Percentiles rank a stretch among this genome's conserved stretches.
Evolutionary conservation across 2,329 filamentous ascomycete species (phyloP).

Genomic region (Arthrinium phaeospermum): DNA sequence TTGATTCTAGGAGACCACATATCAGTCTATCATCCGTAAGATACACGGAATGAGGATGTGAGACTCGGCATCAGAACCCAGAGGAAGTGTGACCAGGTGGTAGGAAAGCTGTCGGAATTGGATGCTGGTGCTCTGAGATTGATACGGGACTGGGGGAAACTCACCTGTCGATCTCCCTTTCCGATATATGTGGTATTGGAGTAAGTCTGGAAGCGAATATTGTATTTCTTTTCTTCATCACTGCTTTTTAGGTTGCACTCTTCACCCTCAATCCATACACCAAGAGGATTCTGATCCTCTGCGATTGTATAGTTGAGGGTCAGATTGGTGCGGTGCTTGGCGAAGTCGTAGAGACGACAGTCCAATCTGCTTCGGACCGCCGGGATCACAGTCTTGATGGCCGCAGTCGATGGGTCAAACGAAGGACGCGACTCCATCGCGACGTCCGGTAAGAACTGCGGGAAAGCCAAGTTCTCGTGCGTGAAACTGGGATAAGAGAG

Average conservation of each 20-base stretch:
- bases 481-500: conserved; percentile 44
- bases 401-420: not conserved
- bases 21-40: not conserved
- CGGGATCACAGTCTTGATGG: not conserved
- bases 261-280: not conserved
- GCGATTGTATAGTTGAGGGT: not conserved
- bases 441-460: not conserved
- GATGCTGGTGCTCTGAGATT: no score
- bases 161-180: not conserved
- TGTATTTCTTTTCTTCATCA: not conserved
- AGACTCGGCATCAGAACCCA: no score
- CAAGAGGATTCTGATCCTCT: not conserved
- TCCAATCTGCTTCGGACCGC: conserved; percentile 3
- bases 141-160: no score
- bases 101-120: no score
- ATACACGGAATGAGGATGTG: no score
- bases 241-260: not conserved
- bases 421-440: not conserved
- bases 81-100: no score
- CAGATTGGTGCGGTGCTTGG: conserved; percentile 1
- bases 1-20: not conserved
- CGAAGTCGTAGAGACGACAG: not conserved
- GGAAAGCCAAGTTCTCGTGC: conserved; percentile 39
- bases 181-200: conserved; percentile 10
- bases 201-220: not conserved